Conservation (phyloP, 305 asterid species). For the Solanum aculeatissimum region DNA sequence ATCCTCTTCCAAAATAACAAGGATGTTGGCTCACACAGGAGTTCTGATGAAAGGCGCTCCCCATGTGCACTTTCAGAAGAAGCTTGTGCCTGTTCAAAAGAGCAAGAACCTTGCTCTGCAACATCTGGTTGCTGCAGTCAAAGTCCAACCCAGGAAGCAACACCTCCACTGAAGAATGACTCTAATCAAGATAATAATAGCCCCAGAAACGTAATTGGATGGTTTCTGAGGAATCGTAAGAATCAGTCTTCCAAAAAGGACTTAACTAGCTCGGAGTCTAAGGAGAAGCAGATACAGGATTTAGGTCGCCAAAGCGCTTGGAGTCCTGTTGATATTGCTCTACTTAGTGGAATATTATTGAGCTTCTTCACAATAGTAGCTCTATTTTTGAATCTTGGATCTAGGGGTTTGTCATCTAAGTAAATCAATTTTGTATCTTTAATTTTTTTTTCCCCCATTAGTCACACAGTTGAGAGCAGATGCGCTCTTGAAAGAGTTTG, state of each 20-base stretch:
- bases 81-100: conserved; percentile 44
- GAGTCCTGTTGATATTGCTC: conserved; percentile 38
- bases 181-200: conserved; percentile 10
- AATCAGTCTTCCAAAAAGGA: conserved; percentile 17
- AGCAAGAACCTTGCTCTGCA: conserved; percentile 46
- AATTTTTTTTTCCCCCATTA: not conserved
- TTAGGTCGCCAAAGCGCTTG: conserved; percentile 10
- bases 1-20: conserved; percentile 20
- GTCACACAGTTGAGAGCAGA: not conserved
- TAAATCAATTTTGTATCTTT: not conserved
- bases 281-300: conserved; percentile 15
- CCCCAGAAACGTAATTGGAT: conserved; percentile 28
- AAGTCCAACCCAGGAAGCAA: conserved; percentile 17
- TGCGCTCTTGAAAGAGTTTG: not conserved
- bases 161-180: conserved; percentile 15
- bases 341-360: conserved; percentile 35
- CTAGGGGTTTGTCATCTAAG: conserved; percentile 5
- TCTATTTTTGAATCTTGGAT: conserved; percentile 22
- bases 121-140: conserved; percentile 30
- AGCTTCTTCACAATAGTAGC: conserved; percentile 40
- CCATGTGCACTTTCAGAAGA: conserved; percentile 31
- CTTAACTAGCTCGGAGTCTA: conserved; percentile 4
- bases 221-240: conserved; percentile 57
- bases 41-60: conserved; percentile 7
- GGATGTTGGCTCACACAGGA: conserved; percentile 10